phyloP scores from a whole-genome alignment of 192 early-diverging fungal species.

The Linnemannia zychae region DNA sequence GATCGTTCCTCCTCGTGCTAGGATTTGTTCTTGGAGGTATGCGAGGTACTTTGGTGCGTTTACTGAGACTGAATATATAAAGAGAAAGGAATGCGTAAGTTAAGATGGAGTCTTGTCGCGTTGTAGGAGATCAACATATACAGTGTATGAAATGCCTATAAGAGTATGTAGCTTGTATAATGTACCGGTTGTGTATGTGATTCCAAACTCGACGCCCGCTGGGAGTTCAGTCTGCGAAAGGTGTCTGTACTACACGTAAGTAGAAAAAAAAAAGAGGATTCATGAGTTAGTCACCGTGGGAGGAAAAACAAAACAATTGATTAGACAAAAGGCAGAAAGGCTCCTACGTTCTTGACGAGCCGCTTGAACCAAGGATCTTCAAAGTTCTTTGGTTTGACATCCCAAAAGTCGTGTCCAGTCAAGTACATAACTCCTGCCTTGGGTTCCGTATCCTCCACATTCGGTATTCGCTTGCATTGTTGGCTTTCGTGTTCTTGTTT shows the following conservation, averaged over 20 bases:
- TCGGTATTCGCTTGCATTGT: constrained; percentile 51
- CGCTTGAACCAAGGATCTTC: constrained; percentile 75
- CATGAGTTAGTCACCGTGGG: not conserved
- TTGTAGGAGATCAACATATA: not conserved
- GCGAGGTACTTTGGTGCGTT: constrained; percentile 76
- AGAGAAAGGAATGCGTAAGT: not conserved
- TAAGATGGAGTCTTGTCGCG: constrained; percentile 1
- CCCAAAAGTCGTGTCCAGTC: constrained; percentile 70
- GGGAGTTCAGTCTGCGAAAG: constrained; percentile 64
- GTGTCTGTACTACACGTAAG: constrained; percentile 54
- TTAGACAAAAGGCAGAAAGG: not conserved
- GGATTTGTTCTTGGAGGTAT: constrained; percentile 68
- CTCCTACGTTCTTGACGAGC: constrained; percentile 62
- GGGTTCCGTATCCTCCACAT: constrained; percentile 52
- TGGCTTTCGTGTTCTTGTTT: constrained; percentile 32
- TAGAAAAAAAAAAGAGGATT: not conserved
- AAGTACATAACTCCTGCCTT: constrained; percentile 67
- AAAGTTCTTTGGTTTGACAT: constrained; percentile 61
- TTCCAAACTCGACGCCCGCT: constrained; percentile 68
- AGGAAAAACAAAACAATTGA: not conserved
- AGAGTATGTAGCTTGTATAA: constrained; percentile 6
- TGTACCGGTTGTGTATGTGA: constrained; percentile 71
- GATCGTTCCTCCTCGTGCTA: constrained; percentile 64
- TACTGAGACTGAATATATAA: constrained; percentile 62
- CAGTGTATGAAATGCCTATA: not conserved